phyloP scores from a whole-genome alignment of 352 stramenopile genomes.

The Pythium monospermum region DNA sequence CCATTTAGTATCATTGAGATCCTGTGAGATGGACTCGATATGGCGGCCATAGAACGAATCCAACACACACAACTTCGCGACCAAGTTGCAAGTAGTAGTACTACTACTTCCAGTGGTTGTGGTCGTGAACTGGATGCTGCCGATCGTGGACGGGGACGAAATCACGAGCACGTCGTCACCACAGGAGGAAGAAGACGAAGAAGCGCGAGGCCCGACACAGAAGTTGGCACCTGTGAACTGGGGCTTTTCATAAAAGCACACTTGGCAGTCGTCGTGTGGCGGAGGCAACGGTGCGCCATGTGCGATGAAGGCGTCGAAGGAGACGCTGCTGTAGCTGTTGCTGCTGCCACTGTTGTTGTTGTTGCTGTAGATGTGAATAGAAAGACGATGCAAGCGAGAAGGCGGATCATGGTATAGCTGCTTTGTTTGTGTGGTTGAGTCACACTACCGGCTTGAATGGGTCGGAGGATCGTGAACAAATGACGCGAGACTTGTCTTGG shows the following conservation, averaged over 20 bases:
- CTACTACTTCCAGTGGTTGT: too few relatives aligned
- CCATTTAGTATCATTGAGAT: conserved; percentile 25
- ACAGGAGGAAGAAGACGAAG: too few relatives aligned
- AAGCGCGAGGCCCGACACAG: conserved; percentile 31
- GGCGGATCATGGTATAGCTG: too few relatives aligned
- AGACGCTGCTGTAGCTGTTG: too few relatives aligned
- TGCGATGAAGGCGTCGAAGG: not conserved
- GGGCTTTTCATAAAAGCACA: conserved; percentile 40
- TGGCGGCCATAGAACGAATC: conserved; percentile 32
- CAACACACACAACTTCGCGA: conserved; percentile 34
- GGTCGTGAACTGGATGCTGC: conserved; percentile 36
- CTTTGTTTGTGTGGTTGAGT: too few relatives aligned
- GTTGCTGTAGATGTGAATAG: too few relatives aligned
- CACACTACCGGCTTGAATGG: too few relatives aligned
- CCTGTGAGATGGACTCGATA: conserved; percentile 24
- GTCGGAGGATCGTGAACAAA: too few relatives aligned
- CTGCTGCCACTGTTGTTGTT: too few relatives aligned
- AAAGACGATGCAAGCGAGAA: too few relatives aligned
- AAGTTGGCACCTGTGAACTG: conserved; percentile 28
- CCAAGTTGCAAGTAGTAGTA: conserved; percentile 27
- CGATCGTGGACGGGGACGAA: conserved; percentile 29
- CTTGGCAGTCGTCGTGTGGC: conserved; percentile 19
- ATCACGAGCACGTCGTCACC: conserved; percentile 32
- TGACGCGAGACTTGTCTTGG: too few relatives aligned
- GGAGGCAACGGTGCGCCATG: conserved; percentile 21